These are phyloP conservation scores for Elaeagnus macrophylla DNA, from an alignment of 306 rosid genomes.

Conservation along the genomic window DNA sequence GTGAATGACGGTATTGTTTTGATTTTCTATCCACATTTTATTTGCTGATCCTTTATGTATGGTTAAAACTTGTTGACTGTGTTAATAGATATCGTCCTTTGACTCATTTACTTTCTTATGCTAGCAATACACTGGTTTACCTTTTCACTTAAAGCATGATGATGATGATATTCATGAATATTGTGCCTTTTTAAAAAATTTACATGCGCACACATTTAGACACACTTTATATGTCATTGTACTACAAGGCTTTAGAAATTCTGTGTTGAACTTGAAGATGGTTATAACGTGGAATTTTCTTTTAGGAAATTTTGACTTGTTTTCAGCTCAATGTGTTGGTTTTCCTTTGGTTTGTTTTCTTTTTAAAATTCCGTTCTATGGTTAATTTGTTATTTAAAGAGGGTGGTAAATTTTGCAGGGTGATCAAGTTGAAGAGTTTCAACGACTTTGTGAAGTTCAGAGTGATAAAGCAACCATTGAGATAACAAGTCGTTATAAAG, in stretches of 20 bases:
- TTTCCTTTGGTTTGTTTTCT: no score
- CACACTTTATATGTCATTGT: no score
- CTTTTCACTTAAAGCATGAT: no score
- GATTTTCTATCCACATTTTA: background rate
- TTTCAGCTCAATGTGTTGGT: no score
- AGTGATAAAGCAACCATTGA: conserved; percentile 99
- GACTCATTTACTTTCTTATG: background rate
- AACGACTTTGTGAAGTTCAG: conserved; percentile 92
- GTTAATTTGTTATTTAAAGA: background rate
- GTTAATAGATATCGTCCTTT: background rate
- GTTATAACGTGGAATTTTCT: no score
- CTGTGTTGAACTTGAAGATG: no score
- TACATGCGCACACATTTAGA: no score
- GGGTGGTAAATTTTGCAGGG: conserved; percentile 45
- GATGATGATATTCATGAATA: no score
- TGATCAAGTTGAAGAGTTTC: conserved; percentile 74
- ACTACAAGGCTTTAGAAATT: no score
- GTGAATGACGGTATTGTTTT: conserved; percentile 2
- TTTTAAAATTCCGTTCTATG: background rate
- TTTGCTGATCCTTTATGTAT: background rate
- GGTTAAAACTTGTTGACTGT: background rate
- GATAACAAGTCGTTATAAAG: conserved; percentile 89
- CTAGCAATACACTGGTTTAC: background rate
- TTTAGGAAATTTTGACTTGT: no score
- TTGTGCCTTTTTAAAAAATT: no score